phyloP scores from a whole-genome alignment of 2,329 filamentous ascomycete species.

The Colletotrichum cereale region DNA sequence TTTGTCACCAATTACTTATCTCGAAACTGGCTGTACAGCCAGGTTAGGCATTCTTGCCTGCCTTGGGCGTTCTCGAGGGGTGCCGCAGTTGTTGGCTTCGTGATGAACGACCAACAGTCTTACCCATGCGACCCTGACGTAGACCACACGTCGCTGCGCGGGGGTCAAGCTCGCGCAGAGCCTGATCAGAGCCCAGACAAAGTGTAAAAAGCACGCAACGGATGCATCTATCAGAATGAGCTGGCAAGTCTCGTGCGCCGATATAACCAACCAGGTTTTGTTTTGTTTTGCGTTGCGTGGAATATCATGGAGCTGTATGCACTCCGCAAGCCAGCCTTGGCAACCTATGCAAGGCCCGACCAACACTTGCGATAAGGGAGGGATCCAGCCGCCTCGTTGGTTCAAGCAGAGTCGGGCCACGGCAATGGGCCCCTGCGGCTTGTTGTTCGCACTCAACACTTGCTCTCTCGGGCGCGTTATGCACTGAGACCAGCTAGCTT shows the following conservation, averaged over 20 bases:
- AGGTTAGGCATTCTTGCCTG: not conserved
- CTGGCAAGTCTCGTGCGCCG: not conserved
- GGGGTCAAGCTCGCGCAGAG: not conserved
- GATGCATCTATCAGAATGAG: not conserved
- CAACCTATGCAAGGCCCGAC: not conserved
- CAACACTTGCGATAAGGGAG: not conserved
- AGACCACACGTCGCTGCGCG: not conserved
- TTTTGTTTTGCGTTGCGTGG: not conserved
- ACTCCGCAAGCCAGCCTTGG: not conserved
- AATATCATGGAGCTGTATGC: not conserved
- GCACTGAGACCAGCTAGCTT: not conserved
- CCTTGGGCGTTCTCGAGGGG: not conserved
- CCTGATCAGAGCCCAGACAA: not conserved
- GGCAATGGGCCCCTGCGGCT: not conserved
- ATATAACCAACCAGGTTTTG: not conserved
- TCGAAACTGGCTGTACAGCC: not conserved
- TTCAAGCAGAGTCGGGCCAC: not conserved
- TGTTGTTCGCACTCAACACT: not conserved
- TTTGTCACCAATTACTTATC: not conserved
- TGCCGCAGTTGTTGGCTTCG: not conserved
- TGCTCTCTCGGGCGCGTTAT: too few species aligned
- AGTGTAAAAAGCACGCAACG: not conserved
- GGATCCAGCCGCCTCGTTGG: not conserved
- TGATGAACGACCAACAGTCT: not conserved
- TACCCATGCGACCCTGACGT: not conserved